Conservation (phyloP, 225 moss, liverwort and hornwort genomes). For the Pseudoscleropodium purum region DNA sequence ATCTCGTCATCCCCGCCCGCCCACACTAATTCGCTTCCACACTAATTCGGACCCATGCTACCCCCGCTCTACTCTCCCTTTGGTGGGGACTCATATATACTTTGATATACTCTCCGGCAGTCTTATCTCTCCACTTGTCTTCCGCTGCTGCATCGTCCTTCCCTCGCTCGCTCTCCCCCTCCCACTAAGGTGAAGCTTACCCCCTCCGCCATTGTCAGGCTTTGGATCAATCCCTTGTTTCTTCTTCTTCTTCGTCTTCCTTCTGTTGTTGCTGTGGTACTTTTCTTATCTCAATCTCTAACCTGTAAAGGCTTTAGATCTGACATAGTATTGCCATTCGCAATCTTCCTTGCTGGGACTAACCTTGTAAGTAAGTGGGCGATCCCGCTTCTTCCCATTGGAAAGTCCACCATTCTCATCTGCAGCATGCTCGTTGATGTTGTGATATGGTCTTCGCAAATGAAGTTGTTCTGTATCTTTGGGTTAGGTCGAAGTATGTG, state of each 20-base stretch:
- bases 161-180: not conserved
- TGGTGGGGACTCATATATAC: slow-evolving; percentile 5
- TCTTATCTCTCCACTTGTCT: slow-evolving; percentile 18
- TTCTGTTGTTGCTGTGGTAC: not conserved
- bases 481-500: not conserved
- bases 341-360: not conserved
- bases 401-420: not conserved
- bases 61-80: no score
- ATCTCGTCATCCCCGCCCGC: not conserved
- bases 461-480: not conserved
- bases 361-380: not conserved
- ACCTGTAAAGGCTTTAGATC: not conserved
- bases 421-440: not conserved
- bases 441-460: not conserved
- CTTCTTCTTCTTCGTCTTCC: not conserved
- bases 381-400: not conserved
- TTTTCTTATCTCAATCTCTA: not conserved
- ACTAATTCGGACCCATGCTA: not conserved
- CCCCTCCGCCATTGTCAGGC: not conserved
- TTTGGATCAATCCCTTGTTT: not conserved
- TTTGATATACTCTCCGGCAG: not conserved
- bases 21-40: not conserved
- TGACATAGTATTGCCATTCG: not conserved
- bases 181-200: not conserved
- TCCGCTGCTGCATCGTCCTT: not conserved